Evolutionary conservation across 108 stramenopile genomes (phyloP).

Genomic region (Skeletonema costatum): DNA sequence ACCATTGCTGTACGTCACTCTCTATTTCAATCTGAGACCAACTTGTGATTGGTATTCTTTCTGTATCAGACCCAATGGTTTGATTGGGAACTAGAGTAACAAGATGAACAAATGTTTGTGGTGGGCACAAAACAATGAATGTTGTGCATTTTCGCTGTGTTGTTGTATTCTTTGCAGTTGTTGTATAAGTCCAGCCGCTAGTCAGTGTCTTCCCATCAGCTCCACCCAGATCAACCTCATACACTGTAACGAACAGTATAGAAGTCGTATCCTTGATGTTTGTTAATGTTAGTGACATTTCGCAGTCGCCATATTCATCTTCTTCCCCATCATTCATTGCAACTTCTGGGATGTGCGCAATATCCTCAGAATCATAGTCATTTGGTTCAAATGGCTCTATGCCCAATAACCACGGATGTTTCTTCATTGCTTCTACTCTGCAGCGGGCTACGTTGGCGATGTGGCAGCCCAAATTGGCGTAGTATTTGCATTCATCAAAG

Average conservation of each 20-base stretch:
- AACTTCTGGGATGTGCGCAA: constrained; percentile 31
- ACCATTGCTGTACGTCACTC: constrained; percentile 75
- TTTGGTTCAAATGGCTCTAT: constrained; percentile 32
- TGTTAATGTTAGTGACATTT: constrained; percentile 41
- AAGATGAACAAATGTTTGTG: constrained; percentile 73
- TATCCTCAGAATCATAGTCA: constrained; percentile 34
- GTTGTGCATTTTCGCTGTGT: constrained; percentile 57
- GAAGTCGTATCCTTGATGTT: constrained; percentile 31
- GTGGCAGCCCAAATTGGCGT: constrained; percentile 38
- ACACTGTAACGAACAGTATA: constrained; percentile 39
- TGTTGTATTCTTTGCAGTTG: background rate
- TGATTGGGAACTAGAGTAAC: constrained; percentile 53
- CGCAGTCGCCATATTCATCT: constrained; percentile 11
- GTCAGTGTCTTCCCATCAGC: constrained; percentile 16
- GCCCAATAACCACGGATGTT: constrained; percentile 36
- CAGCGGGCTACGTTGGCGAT: constrained; percentile 37
- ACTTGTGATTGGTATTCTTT: constrained; percentile 26
- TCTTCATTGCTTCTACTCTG: constrained; percentile 12
- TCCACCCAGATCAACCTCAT: constrained; percentile 37
- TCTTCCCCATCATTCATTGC: constrained; percentile 38
- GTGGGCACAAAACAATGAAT: constrained; percentile 80
- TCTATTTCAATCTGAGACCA: constrained; percentile 66
- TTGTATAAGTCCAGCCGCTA: constrained; percentile 23
- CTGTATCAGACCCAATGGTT: background rate
- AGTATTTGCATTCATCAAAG: constrained; percentile 31